Percentiles rank a stretch among this genome's conserved stretches.
These are phyloP conservation scores for Euclidium syriacum DNA, from an alignment of 345 rosid genomes.

Conservation along the genomic window DNA sequence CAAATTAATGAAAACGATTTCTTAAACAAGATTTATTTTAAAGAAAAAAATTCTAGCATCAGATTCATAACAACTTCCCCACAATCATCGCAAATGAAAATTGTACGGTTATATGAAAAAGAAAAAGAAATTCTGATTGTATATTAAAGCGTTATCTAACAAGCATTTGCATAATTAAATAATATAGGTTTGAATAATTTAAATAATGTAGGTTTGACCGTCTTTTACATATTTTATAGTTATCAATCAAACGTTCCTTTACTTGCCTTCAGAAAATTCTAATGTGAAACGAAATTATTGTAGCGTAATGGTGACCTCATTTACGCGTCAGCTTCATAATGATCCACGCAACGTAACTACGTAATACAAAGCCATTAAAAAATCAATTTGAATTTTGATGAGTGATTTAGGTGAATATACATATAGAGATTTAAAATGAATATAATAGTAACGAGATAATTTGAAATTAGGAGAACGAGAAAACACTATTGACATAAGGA, in stretches of 20 bases:
- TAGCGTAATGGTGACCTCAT: constrained; percentile 15
- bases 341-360: too few species aligned
- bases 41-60: neutral
- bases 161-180: neutral
- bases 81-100: constrained; percentile 15
- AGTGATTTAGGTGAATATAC: too few species aligned
- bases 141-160: neutral
- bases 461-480: too few species aligned
- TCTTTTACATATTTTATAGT: neutral
- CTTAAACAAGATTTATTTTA: neutral
- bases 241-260: constrained; percentile 6
- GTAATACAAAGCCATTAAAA: too few species aligned
- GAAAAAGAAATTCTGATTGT: neutral
- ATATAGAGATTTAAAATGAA: too few species aligned
- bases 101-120: neutral
- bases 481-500: too few species aligned
- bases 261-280: constrained; percentile 6
- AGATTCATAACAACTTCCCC: constrained; percentile 21
- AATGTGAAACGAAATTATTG: constrained; percentile 14
- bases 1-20: constrained; percentile 12
- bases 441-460: too few species aligned
- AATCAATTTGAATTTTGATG: too few species aligned
- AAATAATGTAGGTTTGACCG: constrained; percentile 19
- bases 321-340: constrained; percentile 15
- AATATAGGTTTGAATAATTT: constrained; percentile 16